These are phyloP conservation scores for Selenicereus undatus DNA, from an alignment of 148 eudicot genomes.

Conservation along the genomic window DNA sequence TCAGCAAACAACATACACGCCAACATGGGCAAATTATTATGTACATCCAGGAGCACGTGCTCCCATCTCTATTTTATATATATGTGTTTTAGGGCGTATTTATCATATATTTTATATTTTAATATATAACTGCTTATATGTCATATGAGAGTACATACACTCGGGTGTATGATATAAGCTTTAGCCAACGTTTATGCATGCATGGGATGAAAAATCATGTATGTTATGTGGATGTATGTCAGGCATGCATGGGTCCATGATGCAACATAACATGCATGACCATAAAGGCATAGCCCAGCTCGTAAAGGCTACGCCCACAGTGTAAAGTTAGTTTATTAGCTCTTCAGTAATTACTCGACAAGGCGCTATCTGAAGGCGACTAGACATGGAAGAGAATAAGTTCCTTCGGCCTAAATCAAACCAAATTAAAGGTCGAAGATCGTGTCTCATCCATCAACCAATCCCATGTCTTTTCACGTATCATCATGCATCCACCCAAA, in stretches of 20 bases:
- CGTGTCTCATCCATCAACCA: constrained; percentile 25
- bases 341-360: neutral
- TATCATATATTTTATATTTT: no score
- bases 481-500: constrained; percentile 27
- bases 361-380: constrained; percentile 10
- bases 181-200: neutral
- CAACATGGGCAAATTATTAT: no score
- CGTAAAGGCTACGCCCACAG: neutral
- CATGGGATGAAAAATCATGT: neutral
- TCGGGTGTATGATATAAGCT: no score
- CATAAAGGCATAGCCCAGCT: neutral
- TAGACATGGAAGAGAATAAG: constrained; percentile 21
- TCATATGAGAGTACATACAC: no score
- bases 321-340: neutral
- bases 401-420: constrained; percentile 20
- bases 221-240: neutral
- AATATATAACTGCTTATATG: no score
- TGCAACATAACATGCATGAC: neutral
- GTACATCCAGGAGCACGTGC: no score
- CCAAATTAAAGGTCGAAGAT: constrained; percentile 3
- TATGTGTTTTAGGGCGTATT: no score
- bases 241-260: neutral
- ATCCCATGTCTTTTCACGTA: constrained; percentile 20
- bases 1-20: neutral
- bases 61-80: no score